Evolutionary conservation across 345 rosid species (phyloP), one percentile per base, ranked within the genome.

Genomic region (Jatropha curcas): DNA sequence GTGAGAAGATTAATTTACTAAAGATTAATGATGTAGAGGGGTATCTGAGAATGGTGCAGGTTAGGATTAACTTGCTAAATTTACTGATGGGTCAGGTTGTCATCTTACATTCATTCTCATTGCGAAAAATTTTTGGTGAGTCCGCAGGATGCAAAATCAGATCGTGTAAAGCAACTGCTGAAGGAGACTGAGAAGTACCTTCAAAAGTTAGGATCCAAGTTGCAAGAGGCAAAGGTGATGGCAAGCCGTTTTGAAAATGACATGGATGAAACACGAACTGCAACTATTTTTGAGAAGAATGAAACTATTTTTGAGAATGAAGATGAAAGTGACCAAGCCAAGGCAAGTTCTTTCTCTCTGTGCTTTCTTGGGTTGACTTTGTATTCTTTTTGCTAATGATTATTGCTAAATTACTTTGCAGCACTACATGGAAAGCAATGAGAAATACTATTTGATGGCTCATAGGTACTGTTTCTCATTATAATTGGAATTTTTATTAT

Each of bases 21-120:
- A 93, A 93, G 86, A 93, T 93, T 67, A 93, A 91, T 85, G 98
- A 93, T 75, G 97, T 93, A 59, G 98, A 93, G 87, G 98, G 98
- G 70, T 93, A 93, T 86, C 82, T 93, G 74, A 90, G 98, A 72
- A 93, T 93, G 95, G 97, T 93, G 78, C 89, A 93, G 97, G 98
- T 89, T 77, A 68, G 89, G 34, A 45, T 56, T 74, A 4, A 50
- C 56, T 58, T 52, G 25, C 74, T 75, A 52, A 51, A 70, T 46
- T 65, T 68, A n/a, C 64, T 24, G 46, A n/a, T 61, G 34, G 50
- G 28, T 33, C 33, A 34, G 41, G 41, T 33, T 59, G 39, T 20
- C 65, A 43, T 63, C 70, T 58, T 69, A 56, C 35, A 62, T 37
- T 76, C 66, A 53, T 65, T 74, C 67, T 77, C 12, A 50, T 68